Conservation (phyloP, 805 yeast species). For the Clavispora santaluciae region DNA sequence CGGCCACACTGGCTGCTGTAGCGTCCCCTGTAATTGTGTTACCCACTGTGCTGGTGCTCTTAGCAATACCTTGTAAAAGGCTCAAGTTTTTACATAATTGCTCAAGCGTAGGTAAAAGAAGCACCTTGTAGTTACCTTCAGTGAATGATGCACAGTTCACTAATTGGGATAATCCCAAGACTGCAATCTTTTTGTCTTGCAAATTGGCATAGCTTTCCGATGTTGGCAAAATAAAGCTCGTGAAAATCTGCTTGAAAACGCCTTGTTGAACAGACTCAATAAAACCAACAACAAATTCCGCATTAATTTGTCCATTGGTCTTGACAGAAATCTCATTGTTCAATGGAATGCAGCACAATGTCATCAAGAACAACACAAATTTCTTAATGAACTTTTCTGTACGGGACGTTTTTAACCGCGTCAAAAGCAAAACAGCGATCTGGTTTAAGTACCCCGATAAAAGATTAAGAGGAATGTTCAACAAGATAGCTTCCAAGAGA, state of each 20-base stretch:
- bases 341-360: constrained; percentile 41
- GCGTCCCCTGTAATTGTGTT: constrained; percentile 16
- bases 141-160: constrained; percentile 24
- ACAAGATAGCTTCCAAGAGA: constrained; percentile 63
- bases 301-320: constrained; percentile 33
- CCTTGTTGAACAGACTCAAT: constrained; percentile 71
- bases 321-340: constrained; percentile 19
- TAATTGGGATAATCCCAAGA: constrained; percentile 46
- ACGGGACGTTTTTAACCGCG: constrained; percentile 73
- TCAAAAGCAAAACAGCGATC: constrained; percentile 69
- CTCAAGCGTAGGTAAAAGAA: constrained; percentile 26
- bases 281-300: constrained; percentile 52
- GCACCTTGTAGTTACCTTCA: constrained; percentile 16
- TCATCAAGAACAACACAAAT: constrained; percentile 59
- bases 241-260: constrained; percentile 47
- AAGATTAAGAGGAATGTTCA: constrained; percentile 45
- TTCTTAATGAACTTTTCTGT: constrained; percentile 78
- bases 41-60: constrained; percentile 13
- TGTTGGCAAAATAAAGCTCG: constrained; percentile 50
- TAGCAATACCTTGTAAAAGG: constrained; percentile 25
- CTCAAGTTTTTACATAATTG: constrained; percentile 28
- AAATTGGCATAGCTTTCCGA: constrained; percentile 45
- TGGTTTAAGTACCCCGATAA: constrained; percentile 59
- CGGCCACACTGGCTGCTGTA: constrained; percentile 24
- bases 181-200: constrained; percentile 50